Evolutionary conservation across 306 rosid species (phyloP), one percentile per base, ranked within the genome.

Genomic region (Citrullus mucosospermus): DNA sequence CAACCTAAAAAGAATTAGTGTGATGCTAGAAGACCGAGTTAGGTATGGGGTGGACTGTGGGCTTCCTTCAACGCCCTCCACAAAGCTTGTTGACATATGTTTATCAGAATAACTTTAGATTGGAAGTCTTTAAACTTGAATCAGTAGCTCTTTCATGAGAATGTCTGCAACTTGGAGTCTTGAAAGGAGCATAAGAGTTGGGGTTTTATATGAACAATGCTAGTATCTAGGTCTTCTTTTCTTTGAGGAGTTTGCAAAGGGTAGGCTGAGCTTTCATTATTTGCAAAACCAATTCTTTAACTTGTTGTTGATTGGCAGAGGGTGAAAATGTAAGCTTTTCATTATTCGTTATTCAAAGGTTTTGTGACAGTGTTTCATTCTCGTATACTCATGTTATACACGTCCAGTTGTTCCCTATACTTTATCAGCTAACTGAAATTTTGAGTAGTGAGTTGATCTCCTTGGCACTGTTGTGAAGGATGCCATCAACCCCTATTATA

Each of bases 361-460:
- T 54, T 16, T 54, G 58, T 6, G 58, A n/a, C 9, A 54, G 2
- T 54, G 58, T 54, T 16, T 48, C 51, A 48, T 48, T 48, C 44
- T 46, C 57, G 22, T 34, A 13, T 17, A 57, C 28, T 34, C 14
- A 30, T 53, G 17, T 70, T 61, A 32, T 25, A 69, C 15, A 57
- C 11, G 20, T 81, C 44, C 22, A 77, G 30, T 22, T 77, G 61
- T 10, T 78, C 75, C 81, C 79, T 58, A 10, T 78, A 46, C 2
- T 46, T 68, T 5, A 43, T 81, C 41, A 68, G 81, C 8, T 10
- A n/a, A 25, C 65, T 70, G 55, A 30, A 68, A 18, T 81, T 76
- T 28, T 57, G 77, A 22, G 78, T 58, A 1, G 68, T 46, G 9
- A 15, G 8, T 6, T 46, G 8, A 8, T 68, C 43, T 4, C 74